A percentile compares a stretch with the other conserved stretches of the same genome.
Conservation (phyloP, 495 filamentous ascomycete species). For the Massariosphaeria phaeospora region DNA sequence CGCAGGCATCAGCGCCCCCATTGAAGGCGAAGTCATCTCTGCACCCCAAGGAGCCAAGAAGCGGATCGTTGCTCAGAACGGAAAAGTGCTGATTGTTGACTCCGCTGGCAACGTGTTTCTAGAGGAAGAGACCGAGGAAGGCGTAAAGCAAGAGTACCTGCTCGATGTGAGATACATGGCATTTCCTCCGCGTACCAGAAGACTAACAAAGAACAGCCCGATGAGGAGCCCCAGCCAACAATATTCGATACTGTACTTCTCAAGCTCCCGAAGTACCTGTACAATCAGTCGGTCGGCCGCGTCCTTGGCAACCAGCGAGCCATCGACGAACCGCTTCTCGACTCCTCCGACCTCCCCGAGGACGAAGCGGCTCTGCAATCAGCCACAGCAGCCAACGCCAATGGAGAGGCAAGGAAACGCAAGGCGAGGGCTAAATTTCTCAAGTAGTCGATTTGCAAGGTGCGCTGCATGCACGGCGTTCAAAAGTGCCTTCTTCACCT, state of each 20-base stretch:
- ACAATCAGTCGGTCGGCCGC: conserved; percentile 38
- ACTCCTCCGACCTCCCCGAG: conserved; percentile 27
- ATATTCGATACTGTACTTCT: conserved; percentile 43
- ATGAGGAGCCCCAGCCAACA: conserved; percentile 41
- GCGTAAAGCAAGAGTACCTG: conserved; percentile 71
- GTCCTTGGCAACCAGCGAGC: conserved; percentile 28
- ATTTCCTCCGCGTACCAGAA: neutral
- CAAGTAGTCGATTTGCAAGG: neutral
- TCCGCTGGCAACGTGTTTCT: conserved; percentile 85
- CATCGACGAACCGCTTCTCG: conserved; percentile 26
- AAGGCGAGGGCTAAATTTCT: conserved; percentile 30
- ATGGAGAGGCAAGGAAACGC: conserved; percentile 40
- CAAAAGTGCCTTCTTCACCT: neutral
- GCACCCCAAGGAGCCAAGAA: conserved; percentile 66
- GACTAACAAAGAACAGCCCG: conserved; percentile 31
- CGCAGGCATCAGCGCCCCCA: conserved; percentile 39
- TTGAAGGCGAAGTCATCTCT: conserved; percentile 37
- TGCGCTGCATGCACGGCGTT: neutral
- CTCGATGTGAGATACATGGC: conserved; percentile 62
- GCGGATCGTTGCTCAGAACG: conserved; percentile 84
- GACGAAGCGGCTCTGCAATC: conserved; percentile 34
- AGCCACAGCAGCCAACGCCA: conserved; percentile 35
- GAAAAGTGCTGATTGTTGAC: conserved; percentile 90
- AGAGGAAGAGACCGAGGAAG: conserved; percentile 83
- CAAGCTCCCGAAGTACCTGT: conserved; percentile 41